Conservation (phyloP, 2,329 filamentous ascomycete species). For the Dendryphion nanum region DNA sequence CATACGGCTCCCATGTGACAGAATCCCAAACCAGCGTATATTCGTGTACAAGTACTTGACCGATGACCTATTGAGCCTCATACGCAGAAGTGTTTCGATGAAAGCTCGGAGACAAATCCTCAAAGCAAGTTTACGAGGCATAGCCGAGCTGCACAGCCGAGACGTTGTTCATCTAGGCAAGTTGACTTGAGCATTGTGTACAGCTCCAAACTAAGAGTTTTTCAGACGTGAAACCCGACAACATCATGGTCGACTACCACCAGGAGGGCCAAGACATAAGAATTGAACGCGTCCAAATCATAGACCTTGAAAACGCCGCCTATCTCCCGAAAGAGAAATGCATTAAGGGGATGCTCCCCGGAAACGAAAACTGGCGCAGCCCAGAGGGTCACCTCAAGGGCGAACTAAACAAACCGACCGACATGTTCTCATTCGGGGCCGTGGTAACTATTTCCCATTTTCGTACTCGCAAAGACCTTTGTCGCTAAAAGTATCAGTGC, state of each 20-base stretch:
- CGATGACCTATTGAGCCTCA: conserved; percentile 18
- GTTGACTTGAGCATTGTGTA: neutral
- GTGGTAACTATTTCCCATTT: conserved; percentile 18
- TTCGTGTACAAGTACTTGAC: conserved; percentile 23
- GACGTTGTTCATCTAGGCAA: conserved; percentile 28
- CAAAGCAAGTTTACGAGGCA: conserved; percentile 19
- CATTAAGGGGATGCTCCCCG: conserved; percentile 28
- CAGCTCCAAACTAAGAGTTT: conserved; percentile 8
- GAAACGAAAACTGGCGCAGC: conserved; percentile 34
- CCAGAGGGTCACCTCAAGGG: conserved; percentile 27
- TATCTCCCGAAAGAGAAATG: conserved; percentile 31
- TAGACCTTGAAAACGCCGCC: conserved; percentile 34
- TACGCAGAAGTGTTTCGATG: conserved; percentile 12
- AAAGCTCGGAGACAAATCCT: conserved; percentile 20
- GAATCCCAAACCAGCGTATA: conserved; percentile 16
- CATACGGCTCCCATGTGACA: conserved; percentile 20
- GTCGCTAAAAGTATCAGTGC: conserved; percentile 17
- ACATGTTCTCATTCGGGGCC: conserved; percentile 29
- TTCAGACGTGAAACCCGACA: conserved; percentile 30
- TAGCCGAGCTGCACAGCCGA: conserved; percentile 21
- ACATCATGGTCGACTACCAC: conserved; percentile 23
- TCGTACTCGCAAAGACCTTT: neutral
- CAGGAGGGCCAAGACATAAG: conserved; percentile 8
- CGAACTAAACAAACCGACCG: conserved; percentile 26
- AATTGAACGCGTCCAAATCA: conserved; percentile 21